Conservation (phyloP, 2,329 filamentous ascomycete species). For the Onygena corvina region DNA sequence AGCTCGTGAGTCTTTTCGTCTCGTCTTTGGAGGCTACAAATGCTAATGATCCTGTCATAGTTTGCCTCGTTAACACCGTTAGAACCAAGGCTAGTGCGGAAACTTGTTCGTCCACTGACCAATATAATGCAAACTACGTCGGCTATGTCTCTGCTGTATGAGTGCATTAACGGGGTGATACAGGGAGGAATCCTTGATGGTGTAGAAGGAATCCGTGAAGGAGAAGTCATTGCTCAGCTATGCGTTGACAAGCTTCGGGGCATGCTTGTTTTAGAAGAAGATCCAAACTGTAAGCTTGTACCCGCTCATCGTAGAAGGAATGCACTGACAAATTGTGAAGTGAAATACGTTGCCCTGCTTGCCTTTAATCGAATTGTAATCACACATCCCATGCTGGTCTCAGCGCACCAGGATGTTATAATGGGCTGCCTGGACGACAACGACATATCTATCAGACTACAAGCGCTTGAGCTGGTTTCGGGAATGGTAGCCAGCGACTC, state of each 20-base stretch:
- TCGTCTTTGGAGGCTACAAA: background rate
- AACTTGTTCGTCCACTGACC: conserved; percentile 78
- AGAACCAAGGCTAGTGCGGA: conserved; percentile 81
- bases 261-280: conserved; percentile 87
- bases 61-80: conserved; percentile 90
- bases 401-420: conserved; percentile 90
- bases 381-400: conserved; percentile 78
- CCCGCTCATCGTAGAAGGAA: background rate
- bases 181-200: conserved; percentile 87
- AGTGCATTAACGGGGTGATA: conserved; percentile 97
- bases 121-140: conserved; percentile 88
- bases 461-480: conserved; percentile 80
- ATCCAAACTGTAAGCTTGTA: conserved; percentile 66
- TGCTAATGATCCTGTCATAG: conserved; percentile 36
- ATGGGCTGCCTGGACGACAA: conserved; percentile 90
- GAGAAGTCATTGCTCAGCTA: conserved; percentile 80
- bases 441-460: conserved; percentile 89
- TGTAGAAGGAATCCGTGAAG: conserved; percentile 64
- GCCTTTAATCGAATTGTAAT: conserved; percentile 90
- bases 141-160: conserved; percentile 95
- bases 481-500: conserved; percentile 90
- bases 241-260: conserved; percentile 87
- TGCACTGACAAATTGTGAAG: conserved; percentile 34
- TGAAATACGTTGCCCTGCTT: conserved; percentile 92
- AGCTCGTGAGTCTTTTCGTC: conserved; percentile 53